Conservation (phyloP, 371 early-diverging fungal species). For the Mortierella sp. region DNA sequence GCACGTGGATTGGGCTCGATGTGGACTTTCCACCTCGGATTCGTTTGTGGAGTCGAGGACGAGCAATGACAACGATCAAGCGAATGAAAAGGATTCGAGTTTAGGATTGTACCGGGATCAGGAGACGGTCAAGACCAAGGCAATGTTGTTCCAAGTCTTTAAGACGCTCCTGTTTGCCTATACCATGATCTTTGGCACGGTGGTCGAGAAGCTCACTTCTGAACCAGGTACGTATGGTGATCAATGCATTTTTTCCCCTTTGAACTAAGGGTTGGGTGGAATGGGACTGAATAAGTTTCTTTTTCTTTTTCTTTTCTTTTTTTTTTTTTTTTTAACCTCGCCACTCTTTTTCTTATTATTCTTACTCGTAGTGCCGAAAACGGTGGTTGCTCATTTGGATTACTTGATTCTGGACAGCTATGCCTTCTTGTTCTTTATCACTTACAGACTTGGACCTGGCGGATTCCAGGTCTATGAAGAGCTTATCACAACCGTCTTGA, state of each 20-base stretch:
- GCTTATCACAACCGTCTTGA: slow-evolving; percentile 39
- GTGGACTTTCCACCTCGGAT: slow-evolving; percentile 30
- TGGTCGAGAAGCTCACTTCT: slow-evolving; percentile 29
- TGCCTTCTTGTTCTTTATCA: slow-evolving; percentile 42
- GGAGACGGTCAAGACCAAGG: slow-evolving; percentile 23
- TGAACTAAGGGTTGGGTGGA: too few species aligned
- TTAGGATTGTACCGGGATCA: slow-evolving; percentile 10
- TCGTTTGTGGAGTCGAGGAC: slow-evolving; percentile 19
- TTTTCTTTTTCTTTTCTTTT: background rate
- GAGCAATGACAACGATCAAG: background rate
- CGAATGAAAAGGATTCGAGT: background rate
- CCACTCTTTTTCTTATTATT: background rate
- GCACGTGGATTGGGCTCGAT: slow-evolving; percentile 49
- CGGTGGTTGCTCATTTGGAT: slow-evolving; percentile 25
- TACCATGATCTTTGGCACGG: slow-evolving; percentile 50
- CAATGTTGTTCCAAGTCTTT: slow-evolving; percentile 39
- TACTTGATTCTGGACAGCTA: slow-evolving; percentile 50
- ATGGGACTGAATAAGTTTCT: background rate
- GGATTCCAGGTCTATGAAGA: slow-evolving; percentile 50
- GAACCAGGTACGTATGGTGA: slow-evolving; percentile 23
- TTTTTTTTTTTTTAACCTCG: too few species aligned
- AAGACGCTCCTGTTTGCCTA: slow-evolving; percentile 50
- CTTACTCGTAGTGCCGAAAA: slow-evolving; percentile 20
- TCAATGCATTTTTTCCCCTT: too few species aligned
- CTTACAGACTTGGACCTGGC: slow-evolving; percentile 47